Conservation (phyloP, 371 early-diverging fungal species). For the Apophysomyces trapeziformis region DNA sequence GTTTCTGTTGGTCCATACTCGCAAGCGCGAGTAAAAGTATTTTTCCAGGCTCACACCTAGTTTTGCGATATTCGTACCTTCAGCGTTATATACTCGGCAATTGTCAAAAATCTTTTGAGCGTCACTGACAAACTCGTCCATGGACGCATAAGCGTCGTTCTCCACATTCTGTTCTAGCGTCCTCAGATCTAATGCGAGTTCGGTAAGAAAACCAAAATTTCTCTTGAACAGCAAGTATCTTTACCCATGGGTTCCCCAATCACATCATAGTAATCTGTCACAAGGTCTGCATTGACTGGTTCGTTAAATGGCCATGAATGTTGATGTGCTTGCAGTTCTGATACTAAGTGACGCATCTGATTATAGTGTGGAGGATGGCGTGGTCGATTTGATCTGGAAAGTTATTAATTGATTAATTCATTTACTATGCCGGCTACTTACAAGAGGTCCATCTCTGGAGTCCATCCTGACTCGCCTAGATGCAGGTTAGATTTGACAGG, state of each 20-base stretch:
- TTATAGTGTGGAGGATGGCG: constrained; percentile 63
- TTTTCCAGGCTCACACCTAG: constrained; percentile 61
- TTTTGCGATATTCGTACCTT: constrained; percentile 66
- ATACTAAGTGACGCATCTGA: constrained; percentile 75
- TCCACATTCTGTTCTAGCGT: constrained; percentile 65
- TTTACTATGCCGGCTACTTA: constrained; percentile 22
- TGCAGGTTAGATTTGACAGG: background rate
- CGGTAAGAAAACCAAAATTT: background rate
- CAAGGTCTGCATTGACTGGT: constrained; percentile 93
- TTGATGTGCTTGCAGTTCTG: constrained; percentile 78
- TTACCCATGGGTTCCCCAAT: constrained; percentile 99
- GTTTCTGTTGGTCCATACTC: constrained; percentile 20
- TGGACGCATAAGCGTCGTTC: constrained; percentile 44
- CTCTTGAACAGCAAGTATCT: background rate
- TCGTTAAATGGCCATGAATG: constrained; percentile 98
- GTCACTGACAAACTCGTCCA: constrained; percentile 52
- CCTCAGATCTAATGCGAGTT: constrained; percentile 49
- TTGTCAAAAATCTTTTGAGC: constrained; percentile 61
- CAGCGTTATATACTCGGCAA: constrained; percentile 69
- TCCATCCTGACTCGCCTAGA: constrained; percentile 91
- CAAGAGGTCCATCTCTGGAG: constrained; percentile 78
- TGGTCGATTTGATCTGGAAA: constrained; percentile 55
- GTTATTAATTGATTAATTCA: background rate
- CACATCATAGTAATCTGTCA: constrained; percentile 96
- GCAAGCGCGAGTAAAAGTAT: constrained; percentile 48